Percentiles rank a stretch among this genome's conserved stretches.
phyloP scores from a whole-genome alignment of 2,329 filamentous ascomycete genomes.

The Periconia macrospinosa region DNA sequence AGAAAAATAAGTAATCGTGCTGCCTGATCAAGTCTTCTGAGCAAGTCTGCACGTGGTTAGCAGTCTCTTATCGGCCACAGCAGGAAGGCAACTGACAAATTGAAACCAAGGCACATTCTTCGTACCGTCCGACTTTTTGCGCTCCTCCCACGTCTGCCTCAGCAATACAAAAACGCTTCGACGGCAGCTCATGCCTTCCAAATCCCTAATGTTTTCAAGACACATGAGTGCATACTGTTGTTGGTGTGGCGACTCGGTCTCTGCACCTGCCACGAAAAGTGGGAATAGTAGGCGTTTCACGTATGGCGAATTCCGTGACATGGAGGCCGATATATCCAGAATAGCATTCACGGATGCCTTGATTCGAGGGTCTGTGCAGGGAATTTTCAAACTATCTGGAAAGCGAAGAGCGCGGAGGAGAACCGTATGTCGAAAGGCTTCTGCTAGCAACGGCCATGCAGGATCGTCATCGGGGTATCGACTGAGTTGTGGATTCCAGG shows the following conservation, averaged over 20 bases:
- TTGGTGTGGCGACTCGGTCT: conserved; percentile 15
- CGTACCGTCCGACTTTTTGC: conserved; percentile 5
- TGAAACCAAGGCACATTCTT: conserved; percentile 17
- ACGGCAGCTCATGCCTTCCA: conserved; percentile 12
- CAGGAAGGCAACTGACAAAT: conserved; percentile 5
- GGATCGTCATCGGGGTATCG: conserved; percentile 8
- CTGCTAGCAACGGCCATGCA: conserved; percentile 12
- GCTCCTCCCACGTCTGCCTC: conserved; percentile 12
- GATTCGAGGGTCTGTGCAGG: conserved; percentile 9
- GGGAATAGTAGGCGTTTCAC: conserved; percentile 16
- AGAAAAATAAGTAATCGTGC: conserved; percentile 18
- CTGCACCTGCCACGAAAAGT: conserved; percentile 16
- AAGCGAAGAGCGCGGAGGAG: conserved; percentile 12
- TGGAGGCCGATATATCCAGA: conserved; percentile 11
- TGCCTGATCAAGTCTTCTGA: conserved; percentile 11
- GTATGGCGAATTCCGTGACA: conserved; percentile 8
- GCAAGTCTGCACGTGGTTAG: conserved; percentile 10
- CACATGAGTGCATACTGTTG: conserved; percentile 15
- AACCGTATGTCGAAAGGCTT: conserved; percentile 12
- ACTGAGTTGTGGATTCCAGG: conserved; percentile 1
- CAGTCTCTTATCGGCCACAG: background rate
- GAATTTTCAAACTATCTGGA: conserved; percentile 10
- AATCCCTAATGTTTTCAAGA: conserved; percentile 9
- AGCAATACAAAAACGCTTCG: conserved; percentile 9
- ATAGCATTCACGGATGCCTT: conserved; percentile 10